Percentiles rank a stretch among this genome's conserved stretches.
phyloP scores from a whole-genome alignment of 495 filamentous ascomycete species.

The Aspergillus sclerotioniger region DNA sequence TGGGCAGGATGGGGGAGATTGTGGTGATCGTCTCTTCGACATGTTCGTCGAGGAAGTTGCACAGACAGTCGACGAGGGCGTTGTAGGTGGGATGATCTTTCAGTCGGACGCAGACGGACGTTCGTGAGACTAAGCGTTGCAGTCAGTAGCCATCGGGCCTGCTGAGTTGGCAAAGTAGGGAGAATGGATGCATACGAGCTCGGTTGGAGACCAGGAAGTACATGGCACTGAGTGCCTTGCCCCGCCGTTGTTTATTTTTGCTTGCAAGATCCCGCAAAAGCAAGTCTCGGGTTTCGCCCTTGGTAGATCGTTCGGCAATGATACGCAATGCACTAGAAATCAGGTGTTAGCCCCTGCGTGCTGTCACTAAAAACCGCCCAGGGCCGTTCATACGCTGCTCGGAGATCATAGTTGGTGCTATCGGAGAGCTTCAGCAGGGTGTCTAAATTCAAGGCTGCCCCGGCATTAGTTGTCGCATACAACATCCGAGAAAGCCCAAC shows the following conservation, averaged over 20 bases:
- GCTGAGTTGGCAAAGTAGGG: neutral
- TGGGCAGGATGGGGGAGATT: constrained; percentile 43
- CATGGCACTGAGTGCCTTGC: constrained; percentile 43
- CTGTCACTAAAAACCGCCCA: neutral
- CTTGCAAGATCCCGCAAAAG: constrained; percentile 43
- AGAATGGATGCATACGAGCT: constrained; percentile 31
- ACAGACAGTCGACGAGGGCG: constrained; percentile 47
- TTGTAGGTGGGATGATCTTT: constrained; percentile 39
- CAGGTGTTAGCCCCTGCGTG: constrained; percentile 12
- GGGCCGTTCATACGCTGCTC: constrained; percentile 44
- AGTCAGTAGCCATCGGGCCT: constrained; percentile 12
- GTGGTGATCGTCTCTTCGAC: constrained; percentile 35
- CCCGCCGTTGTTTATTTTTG: constrained; percentile 32
- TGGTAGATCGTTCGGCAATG: constrained; percentile 47
- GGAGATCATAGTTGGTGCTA: constrained; percentile 51
- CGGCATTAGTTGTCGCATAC: neutral
- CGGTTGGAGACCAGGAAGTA: constrained; percentile 44
- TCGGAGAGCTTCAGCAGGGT: constrained; percentile 49
- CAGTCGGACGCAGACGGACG: constrained; percentile 38
- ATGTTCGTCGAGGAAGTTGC: constrained; percentile 47
- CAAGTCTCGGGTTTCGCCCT: constrained; percentile 39
- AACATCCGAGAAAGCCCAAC: neutral
- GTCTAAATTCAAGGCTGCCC: constrained; percentile 48
- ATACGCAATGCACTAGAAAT: constrained; percentile 45
- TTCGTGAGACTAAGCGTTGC: constrained; percentile 32